phyloP scores from a whole-genome alignment of 495 filamentous ascomycete species.

The Xylaria bambusicola region DNA sequence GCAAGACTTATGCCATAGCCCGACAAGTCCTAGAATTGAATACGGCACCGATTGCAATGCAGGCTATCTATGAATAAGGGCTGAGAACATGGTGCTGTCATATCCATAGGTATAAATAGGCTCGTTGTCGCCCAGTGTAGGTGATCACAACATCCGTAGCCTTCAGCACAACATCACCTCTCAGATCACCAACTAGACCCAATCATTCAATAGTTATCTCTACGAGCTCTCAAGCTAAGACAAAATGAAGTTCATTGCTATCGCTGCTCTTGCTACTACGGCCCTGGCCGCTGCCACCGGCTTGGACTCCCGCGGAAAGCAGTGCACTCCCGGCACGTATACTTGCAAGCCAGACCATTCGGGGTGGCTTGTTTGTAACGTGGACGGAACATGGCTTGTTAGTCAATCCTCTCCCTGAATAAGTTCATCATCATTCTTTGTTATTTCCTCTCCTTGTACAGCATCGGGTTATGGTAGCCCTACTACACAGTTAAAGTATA shows the following conservation, averaged over 20 bases:
- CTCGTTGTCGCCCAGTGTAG: background rate
- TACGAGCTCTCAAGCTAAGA: background rate
- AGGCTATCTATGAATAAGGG: background rate
- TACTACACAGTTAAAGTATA: no score
- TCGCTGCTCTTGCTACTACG: background rate
- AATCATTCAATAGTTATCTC: background rate
- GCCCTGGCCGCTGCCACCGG: constrained; percentile 3
- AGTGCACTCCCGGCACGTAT: constrained; percentile 26
- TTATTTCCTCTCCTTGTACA: background rate
- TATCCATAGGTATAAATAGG: constrained; percentile 3
- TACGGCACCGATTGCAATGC: background rate
- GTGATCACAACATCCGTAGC: constrained; percentile 1
- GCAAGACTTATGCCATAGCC: background rate
- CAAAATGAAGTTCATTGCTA: constrained; percentile 14
- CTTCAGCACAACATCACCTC: constrained; percentile 1
- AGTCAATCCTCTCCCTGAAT: constrained; percentile 19
- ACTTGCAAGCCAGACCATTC: constrained; percentile 29
- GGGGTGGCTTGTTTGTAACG: constrained; percentile 39
- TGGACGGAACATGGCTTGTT: constrained; percentile 40
- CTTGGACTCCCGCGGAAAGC: background rate
- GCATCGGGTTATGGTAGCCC: background rate
- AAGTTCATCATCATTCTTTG: background rate
- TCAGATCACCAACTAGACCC: background rate
- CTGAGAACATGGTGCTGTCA: background rate
- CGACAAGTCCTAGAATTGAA: background rate